Evolutionary conservation across 768 basidiomycete species (phyloP).

Genomic region (Suillus americanus): DNA sequence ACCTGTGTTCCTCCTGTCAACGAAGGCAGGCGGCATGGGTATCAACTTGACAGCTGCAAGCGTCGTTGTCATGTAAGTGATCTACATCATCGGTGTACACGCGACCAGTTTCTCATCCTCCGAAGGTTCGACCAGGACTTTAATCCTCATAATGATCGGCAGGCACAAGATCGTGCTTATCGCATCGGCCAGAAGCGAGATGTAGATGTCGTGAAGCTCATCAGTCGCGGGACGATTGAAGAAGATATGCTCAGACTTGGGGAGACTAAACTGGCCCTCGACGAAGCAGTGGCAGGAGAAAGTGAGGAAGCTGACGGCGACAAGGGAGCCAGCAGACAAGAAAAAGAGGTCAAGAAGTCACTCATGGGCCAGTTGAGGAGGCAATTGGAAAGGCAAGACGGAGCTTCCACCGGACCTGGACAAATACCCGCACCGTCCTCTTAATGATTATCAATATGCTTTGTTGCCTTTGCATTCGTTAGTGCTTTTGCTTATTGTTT

Average conservation of each 20-base stretch:
- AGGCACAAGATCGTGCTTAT: slow-evolving; percentile 97
- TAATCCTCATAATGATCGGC: slow-evolving; percentile 96
- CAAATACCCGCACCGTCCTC: not conserved
- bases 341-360: slow-evolving; percentile 82
- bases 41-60: slow-evolving; percentile 96
- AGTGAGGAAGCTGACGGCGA: slow-evolving; percentile 55
- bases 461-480: slow-evolving; percentile 15
- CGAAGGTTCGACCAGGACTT: slow-evolving; percentile 95
- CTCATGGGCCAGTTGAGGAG: slow-evolving; percentile 82
- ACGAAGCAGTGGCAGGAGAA: slow-evolving; percentile 89
- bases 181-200: slow-evolving; percentile 94
- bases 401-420: slow-evolving; percentile 9
- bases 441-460: slow-evolving; percentile 15
- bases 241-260: slow-evolving; percentile 94
- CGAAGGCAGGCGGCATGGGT: slow-evolving; percentile 94
- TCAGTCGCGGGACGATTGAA: slow-evolving; percentile 90
- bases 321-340: slow-evolving; percentile 62
- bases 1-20: slow-evolving; percentile 86
- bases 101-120: slow-evolving; percentile 11
- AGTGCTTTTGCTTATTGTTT: slow-evolving; percentile 1
- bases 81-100: not conserved
- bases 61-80: slow-evolving; percentile 83
- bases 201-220: slow-evolving; percentile 93
- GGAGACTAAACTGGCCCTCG: slow-evolving; percentile 86
- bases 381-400: slow-evolving; percentile 68